Conservation (phyloP, 2,329 filamentous ascomycete genomes). For the Colletotrichum sp. region DNA sequence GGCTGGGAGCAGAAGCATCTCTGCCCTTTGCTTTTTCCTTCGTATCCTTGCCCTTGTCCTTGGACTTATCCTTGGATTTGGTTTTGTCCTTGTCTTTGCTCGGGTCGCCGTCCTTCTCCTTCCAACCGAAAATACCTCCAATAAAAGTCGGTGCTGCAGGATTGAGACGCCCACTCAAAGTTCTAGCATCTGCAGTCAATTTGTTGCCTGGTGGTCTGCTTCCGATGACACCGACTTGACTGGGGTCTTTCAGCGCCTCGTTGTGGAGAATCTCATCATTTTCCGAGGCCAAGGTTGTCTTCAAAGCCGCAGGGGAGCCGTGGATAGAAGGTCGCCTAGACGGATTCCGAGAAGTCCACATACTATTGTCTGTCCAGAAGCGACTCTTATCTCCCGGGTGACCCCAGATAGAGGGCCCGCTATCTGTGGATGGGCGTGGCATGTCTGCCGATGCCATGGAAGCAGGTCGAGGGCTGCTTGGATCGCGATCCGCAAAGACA, state of each 20-base stretch:
- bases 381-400: slow-evolving; percentile 60
- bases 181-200: slow-evolving; percentile 30
- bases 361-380: slow-evolving; percentile 68
- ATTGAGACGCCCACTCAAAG: slow-evolving; percentile 71
- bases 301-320: slow-evolving; percentile 69
- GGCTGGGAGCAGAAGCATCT: slow-evolving; percentile 38
- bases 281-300: slow-evolving; percentile 65
- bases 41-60: slow-evolving; percentile 35
- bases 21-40: slow-evolving; percentile 40
- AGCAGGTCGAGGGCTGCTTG: slow-evolving; percentile 66
- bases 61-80: slow-evolving; percentile 36
- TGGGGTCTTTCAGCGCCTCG: slow-evolving; percentile 57
- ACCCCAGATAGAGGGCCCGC: slow-evolving; percentile 72
- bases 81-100: slow-evolving; percentile 36
- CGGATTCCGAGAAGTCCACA: slow-evolving; percentile 66
- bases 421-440: slow-evolving; percentile 80
- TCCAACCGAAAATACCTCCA: slow-evolving; percentile 65
- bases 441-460: slow-evolving; percentile 74
- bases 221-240: slow-evolving; percentile 75
- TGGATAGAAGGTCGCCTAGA: slow-evolving; percentile 84
- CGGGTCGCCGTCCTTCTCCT: slow-evolving; percentile 37
- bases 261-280: slow-evolving; percentile 68
- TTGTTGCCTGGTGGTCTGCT: slow-evolving; percentile 64
- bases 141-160: slow-evolving; percentile 90
- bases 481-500: slow-evolving; percentile 56